These are phyloP conservation scores for Lepidium africanum DNA, from an alignment of 345 rosid species.

Conservation along the genomic window DNA sequence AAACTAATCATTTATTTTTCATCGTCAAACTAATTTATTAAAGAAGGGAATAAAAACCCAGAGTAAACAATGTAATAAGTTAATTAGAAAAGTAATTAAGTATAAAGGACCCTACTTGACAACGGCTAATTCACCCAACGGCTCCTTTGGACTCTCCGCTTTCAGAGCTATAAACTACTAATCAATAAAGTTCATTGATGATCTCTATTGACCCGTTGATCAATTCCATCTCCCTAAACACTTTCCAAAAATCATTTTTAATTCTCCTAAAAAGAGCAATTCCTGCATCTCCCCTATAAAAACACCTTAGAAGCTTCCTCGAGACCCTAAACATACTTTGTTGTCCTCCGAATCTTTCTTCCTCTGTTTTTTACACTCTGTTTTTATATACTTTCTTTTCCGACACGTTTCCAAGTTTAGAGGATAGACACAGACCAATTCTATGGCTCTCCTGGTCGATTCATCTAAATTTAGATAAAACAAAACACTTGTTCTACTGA, in stretches of 20 bases:
- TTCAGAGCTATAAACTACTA: slow-evolving; percentile 3
- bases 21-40: no score
- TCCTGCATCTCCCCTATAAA: background rate
- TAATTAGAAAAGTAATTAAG: background rate
- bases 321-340: slow-evolving; percentile 4
- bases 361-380: slow-evolving; percentile 4
- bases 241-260: background rate
- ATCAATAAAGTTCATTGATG: background rate
- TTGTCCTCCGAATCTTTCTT: background rate
- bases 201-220: background rate
- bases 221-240: background rate
- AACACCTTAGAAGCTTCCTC: background rate
- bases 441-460: background rate
- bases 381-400: slow-evolving; percentile 8
- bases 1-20: no score
- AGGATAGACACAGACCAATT: slow-evolving; percentile 8
- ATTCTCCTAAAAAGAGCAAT: background rate
- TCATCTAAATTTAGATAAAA: background rate
- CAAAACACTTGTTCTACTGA: slow-evolving; percentile 13
- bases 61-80: no score
- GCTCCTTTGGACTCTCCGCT: slow-evolving; percentile 18
- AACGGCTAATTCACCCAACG: slow-evolving; percentile 23
- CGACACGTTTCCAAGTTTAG: slow-evolving; percentile 19
- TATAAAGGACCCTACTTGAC: background rate
- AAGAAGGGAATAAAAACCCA: no score